These are phyloP conservation scores for Heliamphora pulchella DNA, from an alignment of 179 eudicot species.

Conservation along the genomic window DNA sequence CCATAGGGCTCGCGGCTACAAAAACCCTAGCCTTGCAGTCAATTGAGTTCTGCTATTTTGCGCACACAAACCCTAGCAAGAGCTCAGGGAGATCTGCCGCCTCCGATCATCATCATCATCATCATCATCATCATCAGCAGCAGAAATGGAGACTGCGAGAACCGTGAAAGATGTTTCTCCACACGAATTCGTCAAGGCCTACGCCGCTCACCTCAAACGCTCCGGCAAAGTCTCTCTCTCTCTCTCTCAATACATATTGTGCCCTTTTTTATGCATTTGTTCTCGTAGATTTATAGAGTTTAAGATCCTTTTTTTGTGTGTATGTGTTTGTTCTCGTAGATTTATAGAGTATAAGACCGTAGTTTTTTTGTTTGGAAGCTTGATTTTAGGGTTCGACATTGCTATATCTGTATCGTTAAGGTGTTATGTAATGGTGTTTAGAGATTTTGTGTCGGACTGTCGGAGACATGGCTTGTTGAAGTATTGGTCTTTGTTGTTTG, in stretches of 20 bases:
- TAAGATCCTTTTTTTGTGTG: background rate
- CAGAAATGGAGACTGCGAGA: conserved; percentile 27
- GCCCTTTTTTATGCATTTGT: no score
- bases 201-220: conserved; percentile 54
- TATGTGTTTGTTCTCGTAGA: background rate
- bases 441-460: background rate
- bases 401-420: background rate
- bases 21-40: background rate
- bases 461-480: background rate
- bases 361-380: background rate
- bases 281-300: background rate
- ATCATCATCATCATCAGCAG: background rate
- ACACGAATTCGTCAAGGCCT: conserved; percentile 48
- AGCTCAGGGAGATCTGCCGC: background rate
- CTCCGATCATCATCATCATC: conserved; percentile 10
- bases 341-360: background rate
- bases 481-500: background rate
- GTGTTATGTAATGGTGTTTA: background rate
- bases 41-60: background rate
- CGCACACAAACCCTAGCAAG: conserved; percentile 1
- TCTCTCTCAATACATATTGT: background rate
- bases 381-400: background rate
- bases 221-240: conserved; percentile 40
- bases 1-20: background rate
- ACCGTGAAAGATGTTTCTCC: conserved; percentile 50